These are phyloP conservation scores for Podospora pseudopauciseta DNA, from an alignment of 495 filamentous ascomycete genomes.

Conservation along the genomic window DNA sequence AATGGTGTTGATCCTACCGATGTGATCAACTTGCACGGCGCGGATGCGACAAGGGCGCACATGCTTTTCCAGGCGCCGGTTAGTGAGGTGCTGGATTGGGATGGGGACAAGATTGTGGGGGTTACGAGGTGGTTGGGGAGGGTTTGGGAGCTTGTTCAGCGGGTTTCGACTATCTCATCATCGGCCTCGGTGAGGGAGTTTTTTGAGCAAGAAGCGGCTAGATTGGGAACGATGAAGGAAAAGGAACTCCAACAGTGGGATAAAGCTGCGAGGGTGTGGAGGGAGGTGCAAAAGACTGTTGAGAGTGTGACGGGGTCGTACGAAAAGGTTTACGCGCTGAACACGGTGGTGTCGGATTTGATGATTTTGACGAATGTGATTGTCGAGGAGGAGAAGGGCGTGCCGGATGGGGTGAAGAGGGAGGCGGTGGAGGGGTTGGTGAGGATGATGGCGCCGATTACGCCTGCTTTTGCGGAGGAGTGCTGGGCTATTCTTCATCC, in stretches of 20 bases:
- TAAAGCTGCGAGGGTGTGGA: constrained; percentile 56
- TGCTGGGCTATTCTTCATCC: constrained; percentile 61
- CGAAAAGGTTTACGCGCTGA: constrained; percentile 66
- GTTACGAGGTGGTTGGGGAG: constrained; percentile 74
- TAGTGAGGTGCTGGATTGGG: constrained; percentile 80
- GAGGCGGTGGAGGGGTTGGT: constrained; percentile 51
- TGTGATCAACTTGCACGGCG: constrained; percentile 69
- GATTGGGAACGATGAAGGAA: constrained; percentile 18
- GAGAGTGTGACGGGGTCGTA: constrained; percentile 64
- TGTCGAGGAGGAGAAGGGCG: constrained; percentile 24
- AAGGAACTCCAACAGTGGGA: constrained; percentile 34
- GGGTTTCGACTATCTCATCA: constrained; percentile 16
- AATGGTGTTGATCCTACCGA: constrained; percentile 81
- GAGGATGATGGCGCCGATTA: constrained; percentile 69
- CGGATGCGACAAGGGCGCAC: constrained; percentile 80
- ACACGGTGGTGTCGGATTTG: constrained; percentile 77
- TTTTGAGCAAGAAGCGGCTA: constrained; percentile 26
- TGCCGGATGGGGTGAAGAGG: constrained; percentile 21
- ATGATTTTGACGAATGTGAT: constrained; percentile 74
- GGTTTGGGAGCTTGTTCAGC: constrained; percentile 56
- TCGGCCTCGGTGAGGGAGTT: constrained; percentile 21
- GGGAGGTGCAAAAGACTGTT: constrained; percentile 63
- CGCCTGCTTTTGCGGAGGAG: constrained; percentile 74
- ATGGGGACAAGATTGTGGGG: constrained; percentile 76
- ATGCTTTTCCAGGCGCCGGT: constrained; percentile 84